Evolutionary conservation across 768 basidiomycete species (phyloP), one percentile per base, ranked within the genome.

Genomic region (Pleurotus sapidus): DNA sequence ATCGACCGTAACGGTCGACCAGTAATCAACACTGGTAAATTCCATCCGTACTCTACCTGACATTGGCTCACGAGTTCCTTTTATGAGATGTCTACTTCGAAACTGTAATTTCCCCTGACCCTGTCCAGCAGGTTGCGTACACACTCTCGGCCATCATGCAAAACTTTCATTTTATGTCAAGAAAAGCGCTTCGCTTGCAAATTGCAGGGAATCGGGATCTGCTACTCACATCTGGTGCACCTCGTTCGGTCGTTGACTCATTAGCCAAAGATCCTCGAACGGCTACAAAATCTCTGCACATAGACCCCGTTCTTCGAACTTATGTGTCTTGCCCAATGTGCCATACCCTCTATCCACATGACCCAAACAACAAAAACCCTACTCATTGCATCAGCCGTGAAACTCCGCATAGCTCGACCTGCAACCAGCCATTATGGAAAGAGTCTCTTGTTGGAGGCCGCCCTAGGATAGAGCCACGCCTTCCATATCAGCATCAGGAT

Each of bases 281-380:
- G 1, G 40, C 50, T 23, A 25, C 57, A 5, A 15, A 18, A n/a
- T 48, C 47, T 6, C 14, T 48, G 14, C 20, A 59, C 51, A 53
- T 73, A 3, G 66, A 71, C 34, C 65, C 71, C 0, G 49, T 64
- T 11, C 61, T 61, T 1, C 51, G 45, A 0, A 49, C 57, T 12
- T 69, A 61, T 55, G 4, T 70, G 0, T 60, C 47, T 18, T 73
- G 72, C 46, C 62, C 64, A 3, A 45, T 1, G 0, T 73, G 71
- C 51, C 65, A 63, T 46, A 50, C 45, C 5, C 40, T 70, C 1
- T 65, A 63, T 43, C 61, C 65, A 7, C 58, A 62, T 42, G n/a
- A 46, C 14, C 46, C 64, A 0, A 48, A 48, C 15, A 20, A 46
- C 23, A 17, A 59, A 23, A 59, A 20, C 30, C 60, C 53, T 7